phyloP scores from a whole-genome alignment of 139 green algal genomes.

The Diplosphaera chodatii region DNA sequence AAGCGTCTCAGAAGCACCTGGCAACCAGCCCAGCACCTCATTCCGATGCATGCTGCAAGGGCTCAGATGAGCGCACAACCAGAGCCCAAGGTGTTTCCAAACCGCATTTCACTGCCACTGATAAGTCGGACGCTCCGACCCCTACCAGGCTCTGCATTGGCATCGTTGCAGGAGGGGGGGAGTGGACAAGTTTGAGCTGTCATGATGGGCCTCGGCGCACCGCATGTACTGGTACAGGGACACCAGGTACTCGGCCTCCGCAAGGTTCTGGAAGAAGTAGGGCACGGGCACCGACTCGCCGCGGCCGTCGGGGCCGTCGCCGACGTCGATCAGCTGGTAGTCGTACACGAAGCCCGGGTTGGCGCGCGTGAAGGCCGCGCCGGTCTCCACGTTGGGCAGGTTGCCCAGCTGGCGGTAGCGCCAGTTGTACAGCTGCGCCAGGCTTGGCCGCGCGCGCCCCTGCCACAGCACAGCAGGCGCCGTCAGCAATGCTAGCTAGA shows the following conservation, averaged over 20 bases:
- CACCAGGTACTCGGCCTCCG: constrained; percentile 90
- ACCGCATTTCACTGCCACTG: no score
- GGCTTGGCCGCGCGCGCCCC: constrained; percentile 75
- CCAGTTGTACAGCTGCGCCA: constrained; percentile 96
- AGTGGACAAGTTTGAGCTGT: no score
- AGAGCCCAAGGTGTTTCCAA: no score
- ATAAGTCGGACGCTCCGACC: no score
- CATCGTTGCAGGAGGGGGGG: no score
- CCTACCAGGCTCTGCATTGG: no score
- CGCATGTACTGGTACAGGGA: constrained; percentile 90
- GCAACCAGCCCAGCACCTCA: no score
- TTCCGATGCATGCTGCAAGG: no score
- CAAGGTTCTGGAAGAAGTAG: constrained; percentile 97
- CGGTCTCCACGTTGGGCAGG: constrained; percentile 60
- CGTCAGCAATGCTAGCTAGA: no score
- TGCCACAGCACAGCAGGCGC: constrained; percentile 19
- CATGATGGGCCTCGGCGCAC: background rate
- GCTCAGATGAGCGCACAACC: no score
- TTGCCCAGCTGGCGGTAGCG: constrained; percentile 85
- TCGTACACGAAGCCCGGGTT: constrained; percentile 88
- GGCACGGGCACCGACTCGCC: constrained; percentile 79
- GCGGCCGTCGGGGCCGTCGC: constrained; percentile 64
- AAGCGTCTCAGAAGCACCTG: no score
- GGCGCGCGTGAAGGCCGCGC: constrained; percentile 42
- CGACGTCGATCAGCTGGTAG: constrained; percentile 92